A percentile compares a stretch with the other conserved stretches of the same genome.
Conservation (phyloP, 2,329 filamentous ascomycete species). For the Fusarium concolor region DNA sequence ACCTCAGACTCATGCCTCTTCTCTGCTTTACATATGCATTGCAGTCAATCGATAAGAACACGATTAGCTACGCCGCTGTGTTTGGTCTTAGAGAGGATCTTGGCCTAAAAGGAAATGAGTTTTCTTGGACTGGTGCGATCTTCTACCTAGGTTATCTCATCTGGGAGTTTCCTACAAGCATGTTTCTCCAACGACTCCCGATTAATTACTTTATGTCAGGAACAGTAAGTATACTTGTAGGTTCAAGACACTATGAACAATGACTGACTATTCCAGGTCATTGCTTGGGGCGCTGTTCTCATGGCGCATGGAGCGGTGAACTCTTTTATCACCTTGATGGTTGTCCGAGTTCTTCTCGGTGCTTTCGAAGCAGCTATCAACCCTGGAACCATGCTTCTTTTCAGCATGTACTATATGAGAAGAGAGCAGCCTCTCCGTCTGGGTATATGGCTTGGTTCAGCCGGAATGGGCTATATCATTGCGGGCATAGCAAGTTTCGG, state of each 20-base stretch:
- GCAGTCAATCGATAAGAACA: constrained; percentile 15
- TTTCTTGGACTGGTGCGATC: constrained; percentile 6
- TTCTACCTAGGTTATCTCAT: constrained; percentile 5
- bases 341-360: not conserved
- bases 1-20: constrained; percentile 1
- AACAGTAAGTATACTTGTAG: not conserved
- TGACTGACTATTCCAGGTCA: not conserved
- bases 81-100: constrained; percentile 5
- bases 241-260: too few relatives aligned
- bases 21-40: not conserved
- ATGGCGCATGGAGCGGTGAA: constrained; percentile 15
- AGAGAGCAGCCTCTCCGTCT: constrained; percentile 32
- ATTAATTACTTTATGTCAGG: constrained; percentile 21
- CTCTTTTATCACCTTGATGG: not conserved
- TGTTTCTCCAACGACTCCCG: not conserved
- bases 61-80: constrained; percentile 11
- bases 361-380: constrained; percentile 14
- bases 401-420: constrained; percentile 39
- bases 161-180: constrained; percentile 13
- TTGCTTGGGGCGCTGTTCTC: constrained; percentile 1
- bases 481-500: constrained; percentile 38
- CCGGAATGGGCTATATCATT: constrained; percentile 34
- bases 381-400: constrained; percentile 29
- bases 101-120: not conserved
- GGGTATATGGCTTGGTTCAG: constrained; percentile 38